Evolutionary conservation across 129 eudicot species (phyloP).

Genomic region (Flaveria robusta): DNA sequence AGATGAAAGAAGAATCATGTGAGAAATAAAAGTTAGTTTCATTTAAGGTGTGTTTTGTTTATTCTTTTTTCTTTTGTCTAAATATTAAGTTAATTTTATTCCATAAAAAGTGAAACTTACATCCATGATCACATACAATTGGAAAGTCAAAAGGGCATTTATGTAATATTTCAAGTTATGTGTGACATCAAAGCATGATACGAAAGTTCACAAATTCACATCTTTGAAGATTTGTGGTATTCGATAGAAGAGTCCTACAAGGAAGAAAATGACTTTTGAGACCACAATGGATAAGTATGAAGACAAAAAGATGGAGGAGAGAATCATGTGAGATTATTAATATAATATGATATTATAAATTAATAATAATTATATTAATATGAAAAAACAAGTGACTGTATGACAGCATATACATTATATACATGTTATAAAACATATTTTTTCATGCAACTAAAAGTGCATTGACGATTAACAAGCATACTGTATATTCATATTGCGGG

Average conservation of each 20-base stretch:
- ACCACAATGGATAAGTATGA: conserved; percentile 45
- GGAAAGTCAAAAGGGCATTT: conserved; percentile 33
- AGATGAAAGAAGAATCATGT: conserved; percentile 43
- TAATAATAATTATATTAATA: background rate
- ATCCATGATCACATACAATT: conserved; percentile 12
- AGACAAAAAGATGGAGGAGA: conserved; percentile 38
- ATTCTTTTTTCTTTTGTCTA: conserved; percentile 8
- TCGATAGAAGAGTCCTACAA: conserved; percentile 38
- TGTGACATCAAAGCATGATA: conserved; percentile 40
- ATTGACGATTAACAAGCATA: conserved; percentile 8
- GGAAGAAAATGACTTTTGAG: conserved; percentile 43
- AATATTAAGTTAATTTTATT: conserved; percentile 13
- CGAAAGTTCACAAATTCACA: conserved; percentile 34
- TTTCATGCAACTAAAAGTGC: conserved; percentile 13
- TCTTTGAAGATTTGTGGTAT: conserved; percentile 46
- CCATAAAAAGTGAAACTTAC: conserved; percentile 17
- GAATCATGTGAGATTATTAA: conserved; percentile 36
- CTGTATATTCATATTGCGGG: background rate
- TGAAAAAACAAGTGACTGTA: background rate
- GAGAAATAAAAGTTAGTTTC: conserved; percentile 27
- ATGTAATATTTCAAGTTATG: conserved; percentile 26
- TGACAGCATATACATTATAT: conserved; percentile 4
- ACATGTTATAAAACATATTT: conserved; percentile 5
- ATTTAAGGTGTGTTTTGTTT: conserved; percentile 17
- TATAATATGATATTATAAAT: conserved; percentile 1